phyloP scores from a whole-genome alignment of 768 basidiomycete genomes.

The Boletus coccyginus region DNA sequence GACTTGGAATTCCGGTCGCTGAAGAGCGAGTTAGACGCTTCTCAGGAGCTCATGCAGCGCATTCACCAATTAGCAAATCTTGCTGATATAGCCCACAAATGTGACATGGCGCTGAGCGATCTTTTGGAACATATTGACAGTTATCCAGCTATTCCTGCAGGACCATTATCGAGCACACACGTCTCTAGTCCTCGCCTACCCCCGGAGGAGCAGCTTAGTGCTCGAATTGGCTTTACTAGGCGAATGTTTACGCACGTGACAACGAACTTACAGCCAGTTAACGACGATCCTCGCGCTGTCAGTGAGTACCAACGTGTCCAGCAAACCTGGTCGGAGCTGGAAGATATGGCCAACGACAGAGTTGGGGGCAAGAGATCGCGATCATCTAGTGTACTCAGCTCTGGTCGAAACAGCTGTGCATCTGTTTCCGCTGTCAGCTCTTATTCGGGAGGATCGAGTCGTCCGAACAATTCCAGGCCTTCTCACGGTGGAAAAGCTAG shows the following conservation, averaged over 20 bases:
- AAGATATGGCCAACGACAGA: constrained; percentile 76
- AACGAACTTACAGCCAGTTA: constrained; percentile 39
- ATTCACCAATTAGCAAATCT: constrained; percentile 58
- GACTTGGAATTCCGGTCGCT: constrained; percentile 65
- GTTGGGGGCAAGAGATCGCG: constrained; percentile 60
- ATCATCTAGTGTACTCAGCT: constrained; percentile 63
- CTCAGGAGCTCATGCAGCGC: constrained; percentile 46
- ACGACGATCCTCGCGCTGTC: constrained; percentile 58
- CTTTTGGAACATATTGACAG: constrained; percentile 84
- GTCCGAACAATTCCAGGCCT: constrained; percentile 5
- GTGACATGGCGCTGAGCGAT: constrained; percentile 80
- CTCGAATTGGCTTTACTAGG: constrained; percentile 64
- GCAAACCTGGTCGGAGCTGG: constrained; percentile 79
- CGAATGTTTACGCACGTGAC: constrained; percentile 47
- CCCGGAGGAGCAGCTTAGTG: constrained; percentile 65
- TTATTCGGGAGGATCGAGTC: constrained; percentile 19
- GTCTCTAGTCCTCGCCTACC: constrained; percentile 38
- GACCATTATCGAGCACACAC: constrained; percentile 51
- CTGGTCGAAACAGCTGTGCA: constrained; percentile 55
- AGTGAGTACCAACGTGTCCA: constrained; percentile 63
- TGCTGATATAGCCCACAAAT: constrained; percentile 44
- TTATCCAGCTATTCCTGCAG: constrained; percentile 61
- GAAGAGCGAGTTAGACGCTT: constrained; percentile 53
- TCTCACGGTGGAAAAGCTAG: constrained; percentile 25
- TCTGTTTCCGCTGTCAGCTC: constrained; percentile 44